phyloP scores from a whole-genome alignment of 75 land plant species.

The Larix kaempferi region DNA sequence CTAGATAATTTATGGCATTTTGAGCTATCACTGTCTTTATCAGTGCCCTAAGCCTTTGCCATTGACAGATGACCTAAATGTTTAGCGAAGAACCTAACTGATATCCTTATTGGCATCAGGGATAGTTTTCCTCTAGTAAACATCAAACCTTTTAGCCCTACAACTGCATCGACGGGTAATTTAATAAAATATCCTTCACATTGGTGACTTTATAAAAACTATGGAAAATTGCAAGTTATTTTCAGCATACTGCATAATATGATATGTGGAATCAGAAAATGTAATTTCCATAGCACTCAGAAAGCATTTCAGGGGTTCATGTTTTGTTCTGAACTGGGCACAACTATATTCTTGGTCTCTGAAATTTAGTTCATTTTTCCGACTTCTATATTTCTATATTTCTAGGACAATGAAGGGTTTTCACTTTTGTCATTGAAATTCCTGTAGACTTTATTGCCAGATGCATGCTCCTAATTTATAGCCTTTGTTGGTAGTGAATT shows the following conservation, averaged over 20 bases:
- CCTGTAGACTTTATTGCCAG: neutral
- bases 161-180: neutral
- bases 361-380: no score
- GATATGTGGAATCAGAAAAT: neutral
- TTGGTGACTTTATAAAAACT: neutral
- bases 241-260: neutral
- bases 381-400: no score
- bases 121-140: neutral
- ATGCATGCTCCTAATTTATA: neutral
- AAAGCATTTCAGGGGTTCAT: no score
- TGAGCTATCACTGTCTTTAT: neutral
- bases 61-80: neutral
- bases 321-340: no score
- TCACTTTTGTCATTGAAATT: neutral
- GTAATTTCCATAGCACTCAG: no score
- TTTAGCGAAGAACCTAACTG: neutral
- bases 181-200: neutral
- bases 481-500: neutral
- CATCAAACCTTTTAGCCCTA: neutral
- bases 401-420: neutral
- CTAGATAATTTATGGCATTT: neutral
- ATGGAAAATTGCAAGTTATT: neutral
- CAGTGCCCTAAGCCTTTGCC: neutral
- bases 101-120: neutral
- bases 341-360: no score